phyloP scores from a whole-genome alignment of 345 rosid species.

The Eucalyptus polybractea region DNA sequence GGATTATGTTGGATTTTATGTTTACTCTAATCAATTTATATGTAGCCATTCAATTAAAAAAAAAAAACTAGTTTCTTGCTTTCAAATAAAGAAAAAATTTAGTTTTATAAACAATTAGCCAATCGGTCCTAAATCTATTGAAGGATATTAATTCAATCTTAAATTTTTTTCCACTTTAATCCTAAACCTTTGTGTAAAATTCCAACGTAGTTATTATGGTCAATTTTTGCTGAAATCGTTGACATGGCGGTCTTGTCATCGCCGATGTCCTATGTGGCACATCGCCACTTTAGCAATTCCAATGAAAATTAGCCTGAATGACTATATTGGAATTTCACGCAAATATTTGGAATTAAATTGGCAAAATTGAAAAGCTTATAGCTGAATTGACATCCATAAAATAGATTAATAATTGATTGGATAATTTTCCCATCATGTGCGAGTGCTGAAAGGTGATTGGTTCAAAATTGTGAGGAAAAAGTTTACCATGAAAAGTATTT shows the following conservation, averaged over 20 bases:
- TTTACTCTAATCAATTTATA: not conserved
- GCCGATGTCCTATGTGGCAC: not conserved
- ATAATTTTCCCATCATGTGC: not conserved
- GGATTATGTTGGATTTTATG: not conserved
- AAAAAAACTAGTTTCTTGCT: not conserved
- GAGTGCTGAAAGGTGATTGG: not conserved
- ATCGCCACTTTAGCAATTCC: rapidly evolving
- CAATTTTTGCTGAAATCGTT: not conserved
- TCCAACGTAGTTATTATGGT: rapidly evolving
- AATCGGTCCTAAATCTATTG: rapidly evolving
- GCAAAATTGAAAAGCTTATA: not conserved
- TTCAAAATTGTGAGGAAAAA: not conserved
- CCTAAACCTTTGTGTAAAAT: not conserved
- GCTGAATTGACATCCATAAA: not conserved
- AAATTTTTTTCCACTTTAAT: not conserved
- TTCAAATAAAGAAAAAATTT: not conserved
- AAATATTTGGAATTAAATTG: not conserved
- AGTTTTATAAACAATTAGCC: not conserved
- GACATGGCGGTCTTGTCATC: not conserved
- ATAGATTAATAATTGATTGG: not conserved
- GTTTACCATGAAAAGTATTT: not conserved
- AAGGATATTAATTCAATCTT: not conserved
- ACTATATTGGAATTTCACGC: not conserved
- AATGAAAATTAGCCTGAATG: not conserved
- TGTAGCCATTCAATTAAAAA: not conserved